Evolutionary conservation across 345 rosid species (phyloP), one percentile per base, ranked within the genome.

Genomic region (Erucastrum elatum): DNA sequence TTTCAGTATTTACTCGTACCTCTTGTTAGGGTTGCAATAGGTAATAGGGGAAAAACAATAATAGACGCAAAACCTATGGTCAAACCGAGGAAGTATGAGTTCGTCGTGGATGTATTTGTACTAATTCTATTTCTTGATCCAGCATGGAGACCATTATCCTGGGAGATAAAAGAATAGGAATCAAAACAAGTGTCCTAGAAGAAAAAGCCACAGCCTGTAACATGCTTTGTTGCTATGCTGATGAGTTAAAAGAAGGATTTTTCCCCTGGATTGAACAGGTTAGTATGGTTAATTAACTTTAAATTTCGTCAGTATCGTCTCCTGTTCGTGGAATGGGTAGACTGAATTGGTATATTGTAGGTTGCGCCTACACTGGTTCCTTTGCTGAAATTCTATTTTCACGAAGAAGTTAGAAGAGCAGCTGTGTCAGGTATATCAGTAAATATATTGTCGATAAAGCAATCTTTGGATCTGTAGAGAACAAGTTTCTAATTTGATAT

Each of bases 261-360:
- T 96, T 88, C 71, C 98, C 99, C 62, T 96, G 99, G 98, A 91
- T 96, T 77, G 99, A 93, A 80, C 96, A 93, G 96, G 98, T 93
- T 78, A 8, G 82, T 64, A 61, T 74, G 29, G 33, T 16, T 65
- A 8, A 0, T 39, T 8, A 8, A 8, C 44, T 39, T 8, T 2
- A 39, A 8, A 39, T 39, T 39, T 39, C 0, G 46, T 39, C 12
- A 39, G 11, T 75, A 62, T 75, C 53, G 10, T 4, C 26, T 27
- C 17, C 70, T 53, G 21, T 44, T 70, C 9, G 7, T 56, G 55
- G 35, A 11, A 70, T 4, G 12, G 58, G 13, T 44, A 26, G 56
- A 75, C 77, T 75, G 63, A 51, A 29, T 34, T 37, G 77, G 62
- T 80, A 8, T 77, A 41, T 9, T 76, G 15, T 83, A 96, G 99